Percentiles rank a stretch among this genome's conserved stretches.
Evolutionary conservation across 2,329 filamentous ascomycete genomes (phyloP).

Genomic region (Pseudogymnoascus sp.): DNA sequence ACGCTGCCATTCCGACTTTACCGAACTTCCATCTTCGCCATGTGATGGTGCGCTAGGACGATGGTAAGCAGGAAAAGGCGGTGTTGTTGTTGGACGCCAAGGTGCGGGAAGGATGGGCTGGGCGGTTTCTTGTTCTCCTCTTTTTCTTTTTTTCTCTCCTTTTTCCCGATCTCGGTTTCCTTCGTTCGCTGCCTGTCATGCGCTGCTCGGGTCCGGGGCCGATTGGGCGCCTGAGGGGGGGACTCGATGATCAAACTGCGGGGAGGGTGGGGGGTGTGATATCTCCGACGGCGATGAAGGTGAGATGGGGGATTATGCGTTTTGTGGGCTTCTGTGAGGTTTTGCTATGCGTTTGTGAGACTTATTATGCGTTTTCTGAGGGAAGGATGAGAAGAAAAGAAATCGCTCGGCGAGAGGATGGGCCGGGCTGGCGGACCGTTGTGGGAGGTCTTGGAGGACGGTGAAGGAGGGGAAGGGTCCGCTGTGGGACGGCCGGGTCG

Average conservation of each 20-base stretch:
- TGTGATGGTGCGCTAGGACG: background rate
- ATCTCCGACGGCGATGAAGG: background rate
- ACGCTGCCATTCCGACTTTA: background rate
- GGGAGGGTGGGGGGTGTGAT: background rate
- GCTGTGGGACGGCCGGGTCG: background rate
- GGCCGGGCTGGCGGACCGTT: background rate
- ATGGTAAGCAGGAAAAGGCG: background rate
- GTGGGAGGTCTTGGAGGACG: background rate
- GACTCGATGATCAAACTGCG: background rate
- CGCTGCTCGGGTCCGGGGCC: background rate
- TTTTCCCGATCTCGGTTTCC: background rate
- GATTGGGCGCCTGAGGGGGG: background rate
- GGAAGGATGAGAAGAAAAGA: background rate
- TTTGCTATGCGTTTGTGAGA: slow-evolving; percentile 2
- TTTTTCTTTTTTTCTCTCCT: background rate
- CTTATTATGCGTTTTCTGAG: background rate
- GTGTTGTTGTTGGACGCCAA: background rate
- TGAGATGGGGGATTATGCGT: slow-evolving; percentile 3
- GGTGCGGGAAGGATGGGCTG: background rate
- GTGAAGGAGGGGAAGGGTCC: background rate
- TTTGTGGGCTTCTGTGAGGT: background rate
- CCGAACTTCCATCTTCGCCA: background rate
- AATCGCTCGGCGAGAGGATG: background rate
- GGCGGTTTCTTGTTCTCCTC: background rate
- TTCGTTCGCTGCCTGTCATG: background rate